Evolutionary conservation across 352 stramenopile genomes (phyloP), one percentile per base, ranked within the genome.

Genomic region (Phytopythium litorale): DNA sequence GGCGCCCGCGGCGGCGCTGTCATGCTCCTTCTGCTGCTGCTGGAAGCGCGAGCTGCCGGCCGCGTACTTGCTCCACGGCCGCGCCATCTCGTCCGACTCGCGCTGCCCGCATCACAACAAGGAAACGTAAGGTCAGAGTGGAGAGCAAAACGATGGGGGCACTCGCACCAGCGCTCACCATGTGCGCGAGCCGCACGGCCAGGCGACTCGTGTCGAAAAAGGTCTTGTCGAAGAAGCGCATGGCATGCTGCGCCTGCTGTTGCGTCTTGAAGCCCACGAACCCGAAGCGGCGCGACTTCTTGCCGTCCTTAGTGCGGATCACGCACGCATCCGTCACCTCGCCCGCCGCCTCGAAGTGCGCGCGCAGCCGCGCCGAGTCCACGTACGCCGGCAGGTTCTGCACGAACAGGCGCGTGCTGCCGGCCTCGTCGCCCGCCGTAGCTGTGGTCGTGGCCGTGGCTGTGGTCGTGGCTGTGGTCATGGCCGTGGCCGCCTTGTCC

Each of bases 121-220:
- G 40, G 40, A 4, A 12, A 7, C 4, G 8, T 0, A 8, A 8
- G 3, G 16, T 21, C 6, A 21, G 16, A 46, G 40, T 6, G 19
- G 40, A 21, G 40, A 1, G 19, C 18, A 23, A 46, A 0, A 5
- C 18, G 12, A 2, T 3, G 7, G 46, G 12, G 16, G 35, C 7
- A 40, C 35, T 11, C 8, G 35, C 35, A 16, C 6, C 35, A 40
- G 35, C 35, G 35, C 35, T 40, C 72, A 90, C 80, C 64, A 78
- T 68, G 42, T 91, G 64, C 19, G 92, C 92, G 30, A 94, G 78
- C 59, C 87, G 78, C 67, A 98, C 90, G 45, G 81, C 85, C 33
- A 98, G 73, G 42, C 73, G 82, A 62, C 80, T 91, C 37, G 91
- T 98, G 65, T 97, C 89, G 16, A 98, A 75, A 76, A 97, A 98